Percentiles rank a stretch among this genome's conserved stretches.
These are phyloP conservation scores for Aspergillus brasiliensis DNA, from an alignment of 2,329 filamentous ascomycete genomes.

Conservation along the genomic window DNA sequence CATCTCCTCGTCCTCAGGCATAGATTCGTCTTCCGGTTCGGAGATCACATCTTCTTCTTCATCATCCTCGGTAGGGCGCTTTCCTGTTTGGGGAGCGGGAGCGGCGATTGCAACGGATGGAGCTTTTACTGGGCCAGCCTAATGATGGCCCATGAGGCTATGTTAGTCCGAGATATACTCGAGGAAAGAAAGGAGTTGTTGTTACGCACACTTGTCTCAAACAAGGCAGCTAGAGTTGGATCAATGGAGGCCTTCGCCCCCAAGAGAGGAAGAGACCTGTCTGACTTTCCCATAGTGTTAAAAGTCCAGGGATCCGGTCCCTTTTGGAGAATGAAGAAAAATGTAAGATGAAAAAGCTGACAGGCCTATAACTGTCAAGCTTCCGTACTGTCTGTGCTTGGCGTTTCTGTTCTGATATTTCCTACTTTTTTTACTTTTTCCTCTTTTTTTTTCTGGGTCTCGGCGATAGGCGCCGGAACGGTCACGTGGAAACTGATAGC, in stretches of 20 bases:
- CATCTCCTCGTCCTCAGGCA: constrained; percentile 41
- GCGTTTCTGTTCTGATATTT: not conserved
- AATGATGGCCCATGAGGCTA: constrained; percentile 7
- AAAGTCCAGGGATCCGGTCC: not conserved
- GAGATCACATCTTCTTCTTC: constrained; percentile 33
- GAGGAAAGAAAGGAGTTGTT: not conserved
- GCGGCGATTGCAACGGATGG: constrained; percentile 27
- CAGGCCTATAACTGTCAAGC: not conserved
- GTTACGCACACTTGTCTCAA: constrained; percentile 69
- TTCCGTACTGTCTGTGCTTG: not conserved
- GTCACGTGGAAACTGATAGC: constrained; percentile 16
- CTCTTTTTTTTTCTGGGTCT: constrained; percentile 11
- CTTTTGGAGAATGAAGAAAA: not conserved
- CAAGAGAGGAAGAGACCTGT: constrained; percentile 44
- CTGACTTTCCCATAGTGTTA: constrained; percentile 8
- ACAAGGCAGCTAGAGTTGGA: constrained; percentile 69
- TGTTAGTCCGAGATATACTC: constrained; percentile 9
- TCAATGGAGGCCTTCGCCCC: constrained; percentile 67
- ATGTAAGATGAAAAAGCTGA: not conserved
- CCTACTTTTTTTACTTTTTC: not conserved
- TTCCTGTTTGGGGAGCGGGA: constrained; percentile 15
- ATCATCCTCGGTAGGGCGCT: constrained; percentile 23
- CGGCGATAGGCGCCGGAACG: constrained; percentile 12
- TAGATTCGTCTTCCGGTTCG: constrained; percentile 30
- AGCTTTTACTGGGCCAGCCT: constrained; percentile 46